Percentiles rank a stretch among this genome's conserved stretches.
Conservation (phyloP, 805 yeast genomes). For the Peterozyma toletana region DNA sequence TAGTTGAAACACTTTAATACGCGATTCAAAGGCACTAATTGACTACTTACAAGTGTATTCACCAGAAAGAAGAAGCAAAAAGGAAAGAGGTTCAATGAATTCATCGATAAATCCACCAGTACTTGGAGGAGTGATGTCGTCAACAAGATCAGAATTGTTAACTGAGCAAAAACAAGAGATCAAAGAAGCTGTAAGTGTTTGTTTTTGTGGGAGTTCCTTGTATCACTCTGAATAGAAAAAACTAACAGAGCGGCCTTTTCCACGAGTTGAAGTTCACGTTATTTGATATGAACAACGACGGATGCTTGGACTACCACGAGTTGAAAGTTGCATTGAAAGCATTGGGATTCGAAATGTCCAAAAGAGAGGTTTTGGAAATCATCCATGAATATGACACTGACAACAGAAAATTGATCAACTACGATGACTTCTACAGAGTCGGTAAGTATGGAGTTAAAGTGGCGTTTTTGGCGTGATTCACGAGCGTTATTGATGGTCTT, state of each 20-base stretch:
- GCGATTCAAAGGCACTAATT: no score
- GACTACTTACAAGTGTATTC: no score
- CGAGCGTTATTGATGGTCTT: no score
- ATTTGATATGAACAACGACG: constrained; percentile 91
- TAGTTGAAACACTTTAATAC: no score
- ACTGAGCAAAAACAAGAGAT: constrained; percentile 90
- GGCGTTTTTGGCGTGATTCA: no score
- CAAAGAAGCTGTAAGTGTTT: constrained; percentile 62
- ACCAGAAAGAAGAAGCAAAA: no score
- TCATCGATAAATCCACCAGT: no score
- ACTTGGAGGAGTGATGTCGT: not conserved
- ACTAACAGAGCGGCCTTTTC: not conserved
- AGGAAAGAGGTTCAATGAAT: no score
- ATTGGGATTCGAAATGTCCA: constrained; percentile 77
- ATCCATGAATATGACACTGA: constrained; percentile 79
- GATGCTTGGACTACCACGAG: constrained; percentile 86
- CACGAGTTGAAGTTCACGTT: constrained; percentile 43
- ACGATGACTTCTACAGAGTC: constrained; percentile 74
- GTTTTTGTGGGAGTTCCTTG: not conserved
- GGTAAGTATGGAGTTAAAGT: constrained; percentile 38
- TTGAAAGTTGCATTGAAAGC: constrained; percentile 92
- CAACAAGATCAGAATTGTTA: constrained; percentile 45
- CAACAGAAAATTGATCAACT: constrained; percentile 62
- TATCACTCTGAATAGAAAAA: not conserved
- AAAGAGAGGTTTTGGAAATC: constrained; percentile 67